Evolutionary conservation across 176 grass and related monocot species (phyloP).

Genomic region (Zizania latifolia): DNA sequence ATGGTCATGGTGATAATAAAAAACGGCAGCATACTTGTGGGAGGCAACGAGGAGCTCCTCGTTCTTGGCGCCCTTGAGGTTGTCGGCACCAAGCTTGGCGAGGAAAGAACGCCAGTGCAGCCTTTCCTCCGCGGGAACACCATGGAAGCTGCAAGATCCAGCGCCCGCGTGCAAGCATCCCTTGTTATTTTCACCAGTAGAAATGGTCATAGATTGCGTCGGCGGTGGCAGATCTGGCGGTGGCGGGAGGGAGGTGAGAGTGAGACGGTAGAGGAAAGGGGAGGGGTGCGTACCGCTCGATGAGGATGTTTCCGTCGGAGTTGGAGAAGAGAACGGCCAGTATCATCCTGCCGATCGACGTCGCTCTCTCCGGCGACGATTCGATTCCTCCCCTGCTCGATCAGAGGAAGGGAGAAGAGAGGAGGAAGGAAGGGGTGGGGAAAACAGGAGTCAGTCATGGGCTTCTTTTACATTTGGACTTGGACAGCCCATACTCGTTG

Average conservation of each 20-base stretch:
- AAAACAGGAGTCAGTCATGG: background rate
- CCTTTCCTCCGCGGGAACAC: slow-evolving; percentile 87
- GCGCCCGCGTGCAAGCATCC: background rate
- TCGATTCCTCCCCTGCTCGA: background rate
- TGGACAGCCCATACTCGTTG: too few species aligned
- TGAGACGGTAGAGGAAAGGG: too few species aligned
- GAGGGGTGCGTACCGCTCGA: slow-evolving; percentile 36
- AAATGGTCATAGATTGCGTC: too few species aligned
- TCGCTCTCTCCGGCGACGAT: background rate
- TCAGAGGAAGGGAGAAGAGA: background rate
- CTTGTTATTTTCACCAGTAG: too few species aligned
- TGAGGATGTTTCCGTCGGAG: slow-evolving; percentile 70
- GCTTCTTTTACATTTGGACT: background rate
- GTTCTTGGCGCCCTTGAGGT: slow-evolving; percentile 84
- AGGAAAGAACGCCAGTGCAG: slow-evolving; percentile 95
- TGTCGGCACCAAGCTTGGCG: slow-evolving; percentile 85
- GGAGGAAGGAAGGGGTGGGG: background rate
- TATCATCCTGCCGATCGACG: slow-evolving; percentile 38
- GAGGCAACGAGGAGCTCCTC: slow-evolving; percentile 92
- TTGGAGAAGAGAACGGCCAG: slow-evolving; percentile 73
- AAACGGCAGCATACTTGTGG: slow-evolving; percentile 96
- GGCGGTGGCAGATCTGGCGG: background rate
- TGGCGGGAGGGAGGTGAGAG: too few species aligned
- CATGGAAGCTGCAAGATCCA: slow-evolving; percentile 60
- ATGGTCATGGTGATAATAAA: too few species aligned